phyloP scores from a whole-genome alignment of 2,329 filamentous ascomycete species.

The Aureobasidium lini region DNA sequence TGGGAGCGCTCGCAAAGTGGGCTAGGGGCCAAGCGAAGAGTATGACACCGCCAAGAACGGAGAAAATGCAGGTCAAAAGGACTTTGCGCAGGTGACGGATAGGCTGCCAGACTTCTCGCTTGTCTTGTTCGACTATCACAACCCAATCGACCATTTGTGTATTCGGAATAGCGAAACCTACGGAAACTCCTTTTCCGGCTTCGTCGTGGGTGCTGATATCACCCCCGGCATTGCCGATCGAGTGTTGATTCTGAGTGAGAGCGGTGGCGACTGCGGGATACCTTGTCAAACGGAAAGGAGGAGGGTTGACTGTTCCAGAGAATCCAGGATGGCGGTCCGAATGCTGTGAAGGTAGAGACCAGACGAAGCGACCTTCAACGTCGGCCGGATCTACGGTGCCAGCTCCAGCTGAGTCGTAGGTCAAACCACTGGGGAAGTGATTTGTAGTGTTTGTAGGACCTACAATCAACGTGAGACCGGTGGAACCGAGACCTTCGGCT shows the following conservation, averaged over 20 bases:
- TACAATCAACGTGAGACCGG: conserved; percentile 63
- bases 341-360: conserved; percentile 22
- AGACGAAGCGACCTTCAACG: conserved; percentile 22
- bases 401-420: conserved; percentile 20
- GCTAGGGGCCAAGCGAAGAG: conserved; percentile 70
- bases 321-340: conserved; percentile 23
- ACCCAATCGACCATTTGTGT: conserved; percentile 72
- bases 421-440: conserved; percentile 30
- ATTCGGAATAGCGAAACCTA: conserved; percentile 68
- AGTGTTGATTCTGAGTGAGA: conserved; percentile 45
- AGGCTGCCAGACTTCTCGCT: conserved; percentile 66
- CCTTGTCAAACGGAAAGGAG: conserved; percentile 50
- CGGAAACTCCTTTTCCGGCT: conserved; percentile 59
- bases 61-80: conserved; percentile 77
- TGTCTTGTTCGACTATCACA: conserved; percentile 69
- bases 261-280: conserved; percentile 59
- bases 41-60: conserved; percentile 63
- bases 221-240: conserved; percentile 61
- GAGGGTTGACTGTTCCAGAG: conserved; percentile 32
- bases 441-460: conserved; percentile 63
- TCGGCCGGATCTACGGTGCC: background rate
- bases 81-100: conserved; percentile 71
- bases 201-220: conserved; percentile 66
- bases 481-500: conserved; percentile 61
- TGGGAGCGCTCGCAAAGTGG: conserved; percentile 74